A percentile compares a stretch with the other conserved stretches of the same genome.
These are phyloP conservation scores for Leccinum imitatum DNA, from an alignment of 768 basidiomycete species.

Conservation along the genomic window DNA sequence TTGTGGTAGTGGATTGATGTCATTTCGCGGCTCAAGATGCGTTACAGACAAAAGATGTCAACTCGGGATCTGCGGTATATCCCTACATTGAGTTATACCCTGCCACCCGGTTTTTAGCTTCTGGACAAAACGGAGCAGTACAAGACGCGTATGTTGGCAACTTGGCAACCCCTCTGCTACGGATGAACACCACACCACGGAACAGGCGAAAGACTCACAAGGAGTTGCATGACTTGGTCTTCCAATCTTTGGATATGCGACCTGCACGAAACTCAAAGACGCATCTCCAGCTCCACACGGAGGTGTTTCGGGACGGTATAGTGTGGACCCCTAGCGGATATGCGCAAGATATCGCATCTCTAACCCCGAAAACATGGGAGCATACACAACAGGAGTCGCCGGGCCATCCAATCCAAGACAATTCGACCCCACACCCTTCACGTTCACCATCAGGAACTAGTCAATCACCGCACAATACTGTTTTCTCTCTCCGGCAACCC, in stretches of 20 bases:
- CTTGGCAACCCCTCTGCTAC: neutral
- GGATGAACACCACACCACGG: neutral
- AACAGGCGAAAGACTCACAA: conserved; percentile 23
- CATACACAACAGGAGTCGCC: conserved; percentile 1
- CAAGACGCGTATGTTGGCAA: neutral
- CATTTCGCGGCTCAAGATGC: conserved; percentile 2
- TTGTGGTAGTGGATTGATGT: neutral
- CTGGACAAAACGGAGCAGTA: neutral
- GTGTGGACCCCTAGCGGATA: conserved; percentile 33
- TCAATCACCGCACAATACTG: conserved; percentile 5
- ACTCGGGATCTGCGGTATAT: conserved; percentile 16
- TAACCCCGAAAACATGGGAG: conserved; percentile 1
- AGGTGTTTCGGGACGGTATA: conserved; percentile 32
- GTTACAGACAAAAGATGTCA: neutral
- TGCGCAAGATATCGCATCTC: conserved; percentile 14
- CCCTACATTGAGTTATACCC: conserved; percentile 29
- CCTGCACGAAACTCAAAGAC: conserved; percentile 25
- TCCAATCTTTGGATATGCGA: conserved; percentile 12
- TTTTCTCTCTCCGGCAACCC: conserved; percentile 9
- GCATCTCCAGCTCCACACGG: conserved; percentile 36
- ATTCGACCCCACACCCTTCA: neutral
- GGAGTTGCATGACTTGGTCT: conserved; percentile 18
- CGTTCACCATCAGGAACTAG: conserved; percentile 22
- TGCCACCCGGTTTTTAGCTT: neutral
- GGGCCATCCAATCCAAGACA: neutral